Base-by-base conservation (phyloP, 345 rosid species). In the Populus ilicifolia region DNA sequence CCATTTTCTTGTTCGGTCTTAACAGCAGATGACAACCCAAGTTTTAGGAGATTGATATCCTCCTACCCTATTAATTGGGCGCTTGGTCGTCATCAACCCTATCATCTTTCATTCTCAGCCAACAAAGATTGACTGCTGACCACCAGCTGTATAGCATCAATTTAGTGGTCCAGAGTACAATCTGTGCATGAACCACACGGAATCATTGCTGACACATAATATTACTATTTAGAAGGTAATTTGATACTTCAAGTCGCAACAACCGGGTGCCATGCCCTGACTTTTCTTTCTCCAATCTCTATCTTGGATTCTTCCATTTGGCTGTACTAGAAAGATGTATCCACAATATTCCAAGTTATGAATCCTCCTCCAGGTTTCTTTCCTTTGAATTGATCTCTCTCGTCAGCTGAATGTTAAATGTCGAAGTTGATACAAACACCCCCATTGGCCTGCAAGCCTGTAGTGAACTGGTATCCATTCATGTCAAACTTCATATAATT, bases 101-200 rank as follows among this genome's bases (percentile, higher is more conserved):
- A 20, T 63, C 44, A 21, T 54, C 56, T 39, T 38, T 69, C 35
- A 16, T 27, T 72, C 68, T 35, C 14, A 29, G 50, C 66, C 74
- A 73, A 43, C 73, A 75, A 64, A 52, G 48, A 75, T 73, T 73
- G 85, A 81, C 79, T 77, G 25, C 76, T 54, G 78, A 75, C 79
- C 80, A 77, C 84, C 80, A 75, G 72, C 85, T 79, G 59, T 36
- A 29, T 73, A 59, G 25, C 75, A 66, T 70, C 66, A 35, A 50
- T 67, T 73, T 69, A 36, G 84, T 75, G 80, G 83, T 69, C 70
- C 70, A 70, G 63, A 69, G 14, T 46, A 29, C 23, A 35, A 11
- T 76, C 27, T 68, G 23, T 74, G 33, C 43, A 30, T 30, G 46
- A 72, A 70, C 76, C 43, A 46, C 29, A 46, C 33, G 52, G 14